A percentile compares a stretch with the other conserved stretches of the same genome.
Evolutionary conservation across 2,329 filamentous ascomycete genomes (phyloP).

Genomic region (Ascochyta rabiei): DNA sequence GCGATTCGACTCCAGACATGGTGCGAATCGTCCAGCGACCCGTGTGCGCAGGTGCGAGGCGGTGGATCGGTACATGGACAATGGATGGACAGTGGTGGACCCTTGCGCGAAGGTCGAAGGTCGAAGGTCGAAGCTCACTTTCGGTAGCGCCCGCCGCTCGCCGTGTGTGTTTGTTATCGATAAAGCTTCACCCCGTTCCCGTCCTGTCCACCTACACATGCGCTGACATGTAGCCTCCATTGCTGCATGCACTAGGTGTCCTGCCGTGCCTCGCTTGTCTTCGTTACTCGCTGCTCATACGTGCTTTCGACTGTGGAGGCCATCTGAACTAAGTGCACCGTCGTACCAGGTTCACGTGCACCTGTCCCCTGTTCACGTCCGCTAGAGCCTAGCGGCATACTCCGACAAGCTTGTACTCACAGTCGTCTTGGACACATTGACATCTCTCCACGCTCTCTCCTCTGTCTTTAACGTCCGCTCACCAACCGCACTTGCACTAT

Average conservation of each 20-base stretch:
- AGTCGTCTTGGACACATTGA: constrained; percentile 21
- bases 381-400: constrained; percentile 27
- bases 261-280: background rate
- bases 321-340: background rate
- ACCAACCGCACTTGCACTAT: constrained; percentile 29
- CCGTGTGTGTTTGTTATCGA: constrained; percentile 26
- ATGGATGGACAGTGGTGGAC: constrained; percentile 11
- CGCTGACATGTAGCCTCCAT: too few relatives aligned
- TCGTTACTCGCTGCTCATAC: background rate
- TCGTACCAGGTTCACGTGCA: constrained; percentile 24
- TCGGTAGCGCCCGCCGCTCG: constrained; percentile 16
- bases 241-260: background rate
- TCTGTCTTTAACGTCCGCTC: constrained; percentile 4
- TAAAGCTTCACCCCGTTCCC: constrained; percentile 24
- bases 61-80: background rate
- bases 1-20: constrained; percentile 36
- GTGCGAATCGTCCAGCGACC: background rate
- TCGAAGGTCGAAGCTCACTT: constrained; percentile 22
- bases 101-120: constrained; percentile 27
- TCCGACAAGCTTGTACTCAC: constrained; percentile 34
- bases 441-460: constrained; percentile 19
- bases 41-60: background rate
- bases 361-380: constrained; percentile 14
- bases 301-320: background rate
- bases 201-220: background rate